A percentile compares a stretch with the other conserved stretches of the same genome.
phyloP scores from a whole-genome alignment of 1,284 basidiomycete genomes.

The Cutaneotrichosporon dermatis region DNA sequence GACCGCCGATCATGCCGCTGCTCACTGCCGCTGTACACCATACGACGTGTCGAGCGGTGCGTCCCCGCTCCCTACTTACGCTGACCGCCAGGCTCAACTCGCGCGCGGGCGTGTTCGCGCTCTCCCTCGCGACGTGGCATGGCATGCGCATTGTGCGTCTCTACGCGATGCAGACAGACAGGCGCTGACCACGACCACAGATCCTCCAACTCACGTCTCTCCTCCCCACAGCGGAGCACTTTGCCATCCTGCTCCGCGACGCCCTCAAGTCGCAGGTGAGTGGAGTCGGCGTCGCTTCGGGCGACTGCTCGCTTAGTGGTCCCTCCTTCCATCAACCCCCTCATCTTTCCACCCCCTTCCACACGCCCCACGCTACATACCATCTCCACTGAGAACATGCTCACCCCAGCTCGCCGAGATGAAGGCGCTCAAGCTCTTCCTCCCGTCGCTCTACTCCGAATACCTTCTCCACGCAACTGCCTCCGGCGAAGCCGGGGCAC shows the following conservation, averaged over 20 bases:
- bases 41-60: conserved; percentile 85
- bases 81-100: conserved; percentile 59
- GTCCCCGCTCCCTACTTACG: neutral
- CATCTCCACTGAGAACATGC: neutral
- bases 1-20: conserved; percentile 89
- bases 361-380: too few relatives aligned
- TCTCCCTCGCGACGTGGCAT: conserved; percentile 92
- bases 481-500: conserved; percentile 4
- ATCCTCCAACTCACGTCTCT: conserved; percentile 93
- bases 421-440: conserved; percentile 88
- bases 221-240: conserved; percentile 90
- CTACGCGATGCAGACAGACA: neutral
- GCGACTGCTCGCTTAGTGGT: neutral
- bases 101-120: conserved; percentile 87
- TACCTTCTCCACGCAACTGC: conserved; percentile 56
- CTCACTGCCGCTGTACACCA: conserved; percentile 85
- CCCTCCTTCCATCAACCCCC: too few relatives aligned
- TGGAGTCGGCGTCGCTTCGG: neutral
- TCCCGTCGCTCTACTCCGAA: conserved; percentile 92
- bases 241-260: conserved; percentile 83
- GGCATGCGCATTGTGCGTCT: conserved; percentile 81
- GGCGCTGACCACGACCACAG: conserved; percentile 50
- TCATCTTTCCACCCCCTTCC: too few relatives aligned
- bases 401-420: conserved; percentile 69
- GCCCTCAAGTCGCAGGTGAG: conserved; percentile 74